Evolutionary conservation across 2,329 filamentous ascomycete genomes (phyloP), one percentile per base, ranked within the genome.

Genomic region (Trichoderma endophyticum): DNA sequence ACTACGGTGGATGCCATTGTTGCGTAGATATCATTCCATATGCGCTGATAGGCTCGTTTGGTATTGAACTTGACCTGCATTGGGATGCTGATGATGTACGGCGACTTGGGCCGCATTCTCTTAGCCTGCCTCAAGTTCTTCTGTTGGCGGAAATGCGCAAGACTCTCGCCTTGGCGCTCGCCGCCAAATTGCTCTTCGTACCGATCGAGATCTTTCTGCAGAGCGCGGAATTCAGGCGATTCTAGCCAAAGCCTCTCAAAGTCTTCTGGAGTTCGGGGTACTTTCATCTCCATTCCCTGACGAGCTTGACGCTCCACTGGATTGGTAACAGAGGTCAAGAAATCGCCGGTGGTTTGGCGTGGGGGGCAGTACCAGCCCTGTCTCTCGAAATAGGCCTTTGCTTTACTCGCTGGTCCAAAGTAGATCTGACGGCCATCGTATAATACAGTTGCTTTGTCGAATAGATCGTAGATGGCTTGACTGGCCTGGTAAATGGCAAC

Each of bases 391-490:
- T 89, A 94, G 0, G 79, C 78, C 76, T 86, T 90, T 0, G 92
- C 92, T 3, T 83, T 79, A 6, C 76, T 78, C 0, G 89, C 87
- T 0, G 88, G 87, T 0, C 93, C 93, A 74, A 91, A 95, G 82
- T 89, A 95, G 73, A 95, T 95, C 77, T 95, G 88, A 0, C 90
- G 86, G 1, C 93, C 93, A 77, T 94, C 91, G 77, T 95, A 94
- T 0, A 95, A 83, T 0, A 95, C 90, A 0, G 90, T 85, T 0
- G 88, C 89, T 78, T 94, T 94, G 81, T 95, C 92, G 76, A 95
- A 95, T 18, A 89, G 81, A 43, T 93, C 90, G 77, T 92, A 93
- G 39, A 91, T 91, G 51, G 87, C 83, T 76, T 92, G 89, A 21
- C 88, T 88, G 7, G 92, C 91, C 77, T 94, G 92, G 73, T 93